A percentile compares a stretch with the other conserved stretches of the same genome.
phyloP scores from a whole-genome alignment of 2,329 filamentous ascomycete species.

The Arthroderma sp. region DNA sequence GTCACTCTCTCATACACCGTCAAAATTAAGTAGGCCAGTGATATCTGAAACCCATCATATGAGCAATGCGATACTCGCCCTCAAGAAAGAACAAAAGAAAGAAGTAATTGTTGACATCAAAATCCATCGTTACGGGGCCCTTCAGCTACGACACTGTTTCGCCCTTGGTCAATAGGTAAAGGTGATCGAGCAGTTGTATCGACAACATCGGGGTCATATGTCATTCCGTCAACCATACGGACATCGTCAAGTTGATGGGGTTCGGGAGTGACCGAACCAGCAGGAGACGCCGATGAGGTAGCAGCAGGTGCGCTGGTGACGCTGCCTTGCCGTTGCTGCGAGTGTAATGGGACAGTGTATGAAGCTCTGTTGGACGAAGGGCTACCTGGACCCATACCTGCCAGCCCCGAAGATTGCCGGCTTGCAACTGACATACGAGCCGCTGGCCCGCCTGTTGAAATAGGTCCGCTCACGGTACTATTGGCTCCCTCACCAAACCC shows the following conservation, averaged over 20 bases:
- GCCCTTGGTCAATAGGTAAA: conserved; percentile 27
- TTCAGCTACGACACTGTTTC: no score
- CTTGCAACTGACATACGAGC: conserved; percentile 22
- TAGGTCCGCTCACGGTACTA: conserved; percentile 69
- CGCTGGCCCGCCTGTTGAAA: conserved; percentile 41
- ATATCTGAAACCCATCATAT: no score
- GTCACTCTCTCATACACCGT: no score
- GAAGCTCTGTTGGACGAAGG: conserved; percentile 22
- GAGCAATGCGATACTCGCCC: no score
- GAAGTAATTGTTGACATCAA: no score
- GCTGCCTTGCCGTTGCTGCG: not conserved
- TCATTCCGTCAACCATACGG: conserved; percentile 54
- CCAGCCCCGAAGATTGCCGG: conserved; percentile 22
- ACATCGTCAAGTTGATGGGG: conserved; percentile 40
- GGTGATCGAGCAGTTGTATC: conserved; percentile 52
- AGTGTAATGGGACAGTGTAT: conserved; percentile 15
- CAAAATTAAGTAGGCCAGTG: no score
- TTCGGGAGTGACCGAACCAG: conserved; percentile 28
- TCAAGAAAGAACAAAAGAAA: no score
- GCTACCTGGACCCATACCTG: conserved; percentile 26
- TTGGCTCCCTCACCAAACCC: conserved; percentile 87
- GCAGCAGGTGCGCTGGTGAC: conserved; percentile 32
- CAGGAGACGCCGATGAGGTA: conserved; percentile 19
- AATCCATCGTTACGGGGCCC: no score
- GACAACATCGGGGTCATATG: conserved; percentile 48